Evolutionary conservation across 306 rosid species (phyloP).

Genomic region (Dalbergia cochinchinensis): DNA sequence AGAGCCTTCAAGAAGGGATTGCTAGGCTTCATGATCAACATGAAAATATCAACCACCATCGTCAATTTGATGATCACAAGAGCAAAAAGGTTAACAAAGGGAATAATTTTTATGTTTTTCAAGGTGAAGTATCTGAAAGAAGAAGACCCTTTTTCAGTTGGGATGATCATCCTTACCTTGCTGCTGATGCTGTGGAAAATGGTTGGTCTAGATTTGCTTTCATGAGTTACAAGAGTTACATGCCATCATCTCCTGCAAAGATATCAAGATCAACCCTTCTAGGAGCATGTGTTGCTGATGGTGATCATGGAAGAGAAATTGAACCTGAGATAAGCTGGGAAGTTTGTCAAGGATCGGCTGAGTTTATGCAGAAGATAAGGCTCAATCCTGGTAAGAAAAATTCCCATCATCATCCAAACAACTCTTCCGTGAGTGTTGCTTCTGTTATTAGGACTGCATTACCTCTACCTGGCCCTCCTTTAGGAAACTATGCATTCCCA

Average conservation of each 20-base stretch:
- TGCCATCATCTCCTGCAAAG: slow-evolving; percentile 54
- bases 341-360: slow-evolving; percentile 73
- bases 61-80: slow-evolving; percentile 51
- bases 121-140: slow-evolving; percentile 54
- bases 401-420: slow-evolving; percentile 41
- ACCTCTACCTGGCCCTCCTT: slow-evolving; percentile 90
- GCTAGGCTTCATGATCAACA: slow-evolving; percentile 36
- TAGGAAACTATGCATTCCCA: slow-evolving; percentile 80
- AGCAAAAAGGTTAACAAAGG: slow-evolving; percentile 45
- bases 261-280: slow-evolving; percentile 63
- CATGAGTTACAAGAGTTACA: slow-evolving; percentile 36
- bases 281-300: slow-evolving; percentile 62
- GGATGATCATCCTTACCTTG: slow-evolving; percentile 75
- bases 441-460: slow-evolving; percentile 70
- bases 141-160: slow-evolving; percentile 71
- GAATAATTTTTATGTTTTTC: slow-evolving; percentile 51
- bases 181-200: slow-evolving; percentile 87
- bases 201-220: slow-evolving; percentile 96
- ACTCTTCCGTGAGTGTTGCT: slow-evolving; percentile 44
- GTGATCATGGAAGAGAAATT: slow-evolving; percentile 59
- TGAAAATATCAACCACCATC: background rate
- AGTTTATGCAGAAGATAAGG: slow-evolving; percentile 89
- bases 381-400: slow-evolving; percentile 76
- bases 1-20: slow-evolving; percentile 45
- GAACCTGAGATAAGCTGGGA: slow-evolving; percentile 86